phyloP scores from a whole-genome alignment of 2,329 filamentous ascomycete species.

The Cadophora malorum region DNA sequence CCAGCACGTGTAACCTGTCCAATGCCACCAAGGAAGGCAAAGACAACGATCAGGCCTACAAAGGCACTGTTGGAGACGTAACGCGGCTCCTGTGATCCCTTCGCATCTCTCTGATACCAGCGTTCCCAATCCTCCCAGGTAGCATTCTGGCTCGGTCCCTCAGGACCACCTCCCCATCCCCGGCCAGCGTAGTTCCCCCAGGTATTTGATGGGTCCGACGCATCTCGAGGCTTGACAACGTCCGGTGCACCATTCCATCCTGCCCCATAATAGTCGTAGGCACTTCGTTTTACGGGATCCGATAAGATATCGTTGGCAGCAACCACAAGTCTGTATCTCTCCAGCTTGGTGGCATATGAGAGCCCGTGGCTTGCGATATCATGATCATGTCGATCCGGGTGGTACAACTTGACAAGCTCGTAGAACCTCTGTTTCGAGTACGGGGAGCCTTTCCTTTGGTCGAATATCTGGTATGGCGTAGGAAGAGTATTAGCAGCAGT shows the following conservation, averaged over 20 bases:
- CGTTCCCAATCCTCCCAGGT: slow-evolving; percentile 99
- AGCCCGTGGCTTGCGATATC: slow-evolving; percentile 52
- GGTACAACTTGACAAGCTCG: slow-evolving; percentile 92
- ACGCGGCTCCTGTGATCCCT: slow-evolving; percentile 57
- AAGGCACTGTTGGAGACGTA: slow-evolving; percentile 85
- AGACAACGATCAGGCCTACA: slow-evolving; percentile 70
- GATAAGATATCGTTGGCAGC: slow-evolving; percentile 88
- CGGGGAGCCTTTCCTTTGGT: slow-evolving; percentile 61
- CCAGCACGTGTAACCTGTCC: slow-evolving; percentile 75
- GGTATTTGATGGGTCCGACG: slow-evolving; percentile 39
- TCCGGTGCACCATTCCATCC: slow-evolving; percentile 72
- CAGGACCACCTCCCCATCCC: slow-evolving; percentile 40
- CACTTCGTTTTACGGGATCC: slow-evolving; percentile 75
- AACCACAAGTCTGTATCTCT: slow-evolving; percentile 88
- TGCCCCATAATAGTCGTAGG: slow-evolving; percentile 81
- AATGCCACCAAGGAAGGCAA: slow-evolving; percentile 73
- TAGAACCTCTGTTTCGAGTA: slow-evolving; percentile 90
- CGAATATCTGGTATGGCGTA: slow-evolving; percentile 91
- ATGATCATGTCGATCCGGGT: slow-evolving; percentile 73
- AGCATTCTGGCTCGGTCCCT: slow-evolving; percentile 71
- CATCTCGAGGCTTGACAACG: slow-evolving; percentile 40
- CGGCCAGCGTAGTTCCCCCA: slow-evolving; percentile 32
- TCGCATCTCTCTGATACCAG: slow-evolving; percentile 66
- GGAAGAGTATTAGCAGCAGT: slow-evolving; percentile 41
- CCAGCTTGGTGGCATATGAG: slow-evolving; percentile 70